A percentile compares a stretch with the other conserved stretches of the same genome.
These are phyloP conservation scores for Exserohilum turcica DNA, from an alignment of 2,329 filamentous ascomycete genomes.

Conservation along the genomic window DNA sequence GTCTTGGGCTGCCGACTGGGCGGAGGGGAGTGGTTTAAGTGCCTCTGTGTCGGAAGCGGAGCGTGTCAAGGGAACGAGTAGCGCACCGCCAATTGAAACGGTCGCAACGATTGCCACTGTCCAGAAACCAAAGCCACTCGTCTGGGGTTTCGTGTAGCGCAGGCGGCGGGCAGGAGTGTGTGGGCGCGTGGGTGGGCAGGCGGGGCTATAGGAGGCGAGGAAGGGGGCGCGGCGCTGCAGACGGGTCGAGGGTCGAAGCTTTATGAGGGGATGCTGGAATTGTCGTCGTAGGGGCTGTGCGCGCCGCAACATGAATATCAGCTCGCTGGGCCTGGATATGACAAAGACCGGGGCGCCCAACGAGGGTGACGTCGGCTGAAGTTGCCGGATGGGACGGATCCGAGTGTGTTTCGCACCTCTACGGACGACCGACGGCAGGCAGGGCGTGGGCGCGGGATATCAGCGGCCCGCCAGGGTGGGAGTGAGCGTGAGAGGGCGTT, in stretches of 20 bases:
- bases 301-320: slow-evolving; percentile 34
- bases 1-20: slow-evolving; percentile 27
- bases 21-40: slow-evolving; percentile 11
- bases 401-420: slow-evolving; percentile 3
- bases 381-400: slow-evolving; percentile 10
- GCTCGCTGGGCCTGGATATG: slow-evolving; percentile 14
- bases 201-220: slow-evolving; percentile 18
- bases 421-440: not conserved
- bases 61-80: slow-evolving; percentile 33
- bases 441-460: not conserved
- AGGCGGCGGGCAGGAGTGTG: slow-evolving; percentile 11
- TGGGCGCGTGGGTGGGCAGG: slow-evolving; percentile 15
- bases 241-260: slow-evolving; percentile 13
- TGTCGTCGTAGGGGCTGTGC: slow-evolving; percentile 22
- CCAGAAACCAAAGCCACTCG: slow-evolving; percentile 36
- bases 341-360: slow-evolving; percentile 9
- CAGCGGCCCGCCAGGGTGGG: not conserved
- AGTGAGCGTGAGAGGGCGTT: not conserved
- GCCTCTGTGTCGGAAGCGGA: slow-evolving; percentile 12
- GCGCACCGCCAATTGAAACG: slow-evolving; percentile 41
- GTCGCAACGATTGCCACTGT: slow-evolving; percentile 36
- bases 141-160: slow-evolving; percentile 16
- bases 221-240: slow-evolving; percentile 18
- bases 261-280: slow-evolving; percentile 6
- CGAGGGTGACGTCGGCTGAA: slow-evolving; percentile 13